Base-by-base conservation (phyloP, 768 basidiomycete species). In the Kwoniella sp. region DNA sequence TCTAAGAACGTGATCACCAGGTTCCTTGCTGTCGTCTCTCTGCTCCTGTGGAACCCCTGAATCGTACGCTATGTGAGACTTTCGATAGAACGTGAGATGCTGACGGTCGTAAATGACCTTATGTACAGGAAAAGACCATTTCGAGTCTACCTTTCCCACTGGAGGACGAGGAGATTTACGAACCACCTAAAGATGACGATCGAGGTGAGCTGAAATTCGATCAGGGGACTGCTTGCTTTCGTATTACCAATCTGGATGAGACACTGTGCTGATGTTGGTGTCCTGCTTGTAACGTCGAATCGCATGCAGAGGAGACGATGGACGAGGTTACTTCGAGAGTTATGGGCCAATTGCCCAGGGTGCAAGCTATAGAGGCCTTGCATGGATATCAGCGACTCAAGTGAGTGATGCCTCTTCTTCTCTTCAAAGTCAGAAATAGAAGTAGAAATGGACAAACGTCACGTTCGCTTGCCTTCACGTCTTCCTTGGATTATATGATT, bases 111-210 rank as follows among this genome's bases (percentile, higher is more conserved):
- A 33, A 33, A 6, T 13, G 33, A 33, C 13, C 33, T 5, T 33
- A 22, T 49, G 33, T 40, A 1, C 40, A 73, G 74, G 58, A 55
- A 7, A 58, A 65, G 21, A 65, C 56, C 4, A 63, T 67, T 17
- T 55, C 29, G 1, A 50, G 24, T 15, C 53, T 77, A 19, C 74
- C 75, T 1, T 80, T 80, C 63, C 77, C 77, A 0, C 55, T 80
- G 33, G 68, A 66, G 25, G 79, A 80, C 37, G 74, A 74, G 26
- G 77, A 78, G 66, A 70, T 77, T 24, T 80, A 80, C 52, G 74
- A 78, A 58, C 79, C 79, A 9, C 76, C 74, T 1, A 37, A 67
- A 33, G 77, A 77, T 24, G 69, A 72, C 1, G 72, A 70, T 15
- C 37, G 55, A 54, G 74, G 72, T 73, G 30, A 50, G 71, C 52